Evolutionary conservation across 495 filamentous ascomycete genomes (phyloP).

Genomic region (Podospora australis): DNA sequence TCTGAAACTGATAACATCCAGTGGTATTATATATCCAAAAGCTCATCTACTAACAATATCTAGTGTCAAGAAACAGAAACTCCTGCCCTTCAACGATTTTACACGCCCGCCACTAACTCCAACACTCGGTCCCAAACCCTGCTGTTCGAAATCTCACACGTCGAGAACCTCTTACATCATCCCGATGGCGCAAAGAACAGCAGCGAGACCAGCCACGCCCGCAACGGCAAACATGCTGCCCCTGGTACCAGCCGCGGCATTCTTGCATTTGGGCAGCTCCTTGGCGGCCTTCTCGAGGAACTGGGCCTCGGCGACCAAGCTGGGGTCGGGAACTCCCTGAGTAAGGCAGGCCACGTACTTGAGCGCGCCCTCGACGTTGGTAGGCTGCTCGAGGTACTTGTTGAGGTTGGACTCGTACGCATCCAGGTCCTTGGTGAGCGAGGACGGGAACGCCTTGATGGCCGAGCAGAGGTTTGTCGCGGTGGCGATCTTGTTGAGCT

Average conservation of each 20-base stretch:
- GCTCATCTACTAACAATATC: no score
- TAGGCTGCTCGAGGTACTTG: background rate
- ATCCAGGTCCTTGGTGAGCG: background rate
- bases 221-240: background rate
- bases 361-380: background rate
- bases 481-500: background rate
- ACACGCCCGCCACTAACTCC: no score
- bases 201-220: background rate
- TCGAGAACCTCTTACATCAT: background rate
- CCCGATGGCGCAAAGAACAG: background rate
- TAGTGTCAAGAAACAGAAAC: no score
- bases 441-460: background rate
- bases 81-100: no score
- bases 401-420: background rate
- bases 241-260: background rate
- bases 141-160: no score
- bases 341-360: background rate
- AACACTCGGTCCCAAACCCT: no score
- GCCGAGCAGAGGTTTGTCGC: background rate
- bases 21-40: no score
- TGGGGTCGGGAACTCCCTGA: background rate
- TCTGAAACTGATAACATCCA: no score
- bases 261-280: background rate
- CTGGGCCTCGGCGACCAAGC: background rate
- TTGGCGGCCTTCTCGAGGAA: background rate